Conservation (phyloP, 2,329 filamentous ascomycete species). For the Aaosphaeria arxii region DNA sequence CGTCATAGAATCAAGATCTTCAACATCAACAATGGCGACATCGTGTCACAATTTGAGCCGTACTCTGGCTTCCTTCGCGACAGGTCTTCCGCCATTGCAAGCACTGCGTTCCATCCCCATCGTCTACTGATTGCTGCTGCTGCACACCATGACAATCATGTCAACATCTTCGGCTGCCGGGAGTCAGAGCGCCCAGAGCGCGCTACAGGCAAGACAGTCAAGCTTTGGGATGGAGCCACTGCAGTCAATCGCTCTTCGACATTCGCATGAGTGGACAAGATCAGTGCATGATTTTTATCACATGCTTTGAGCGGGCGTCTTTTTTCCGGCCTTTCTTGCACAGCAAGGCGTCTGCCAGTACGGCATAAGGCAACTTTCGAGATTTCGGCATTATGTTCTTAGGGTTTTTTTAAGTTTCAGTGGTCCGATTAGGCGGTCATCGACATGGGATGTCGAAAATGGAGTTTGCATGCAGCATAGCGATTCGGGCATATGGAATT, state of each 20-base stretch:
- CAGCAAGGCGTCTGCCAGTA: neutral
- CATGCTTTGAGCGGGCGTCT: too few species aligned
- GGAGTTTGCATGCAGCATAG: neutral
- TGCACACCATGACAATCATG: conserved; percentile 80
- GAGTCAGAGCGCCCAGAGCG: conserved; percentile 19
- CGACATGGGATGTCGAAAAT: too few species aligned
- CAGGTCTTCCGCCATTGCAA: conserved; percentile 76
- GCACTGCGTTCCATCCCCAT: conserved; percentile 94
- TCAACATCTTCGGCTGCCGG: conserved; percentile 72
- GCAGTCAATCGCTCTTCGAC: conserved; percentile 11
- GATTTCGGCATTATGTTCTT: too few species aligned
- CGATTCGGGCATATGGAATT: neutral
- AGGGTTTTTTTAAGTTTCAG: neutral
- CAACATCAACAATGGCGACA: conserved; percentile 72
- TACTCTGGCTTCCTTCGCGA: conserved; percentile 86
- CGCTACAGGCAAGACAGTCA: conserved; percentile 20
- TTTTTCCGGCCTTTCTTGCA: neutral
- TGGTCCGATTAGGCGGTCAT: neutral
- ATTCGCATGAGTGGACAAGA: conserved; percentile 3
- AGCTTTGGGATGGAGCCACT: conserved; percentile 28
- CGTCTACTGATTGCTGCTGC: conserved; percentile 86
- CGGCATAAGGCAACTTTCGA: too few species aligned
- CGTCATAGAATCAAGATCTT: conserved; percentile 87
- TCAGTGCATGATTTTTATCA: neutral
- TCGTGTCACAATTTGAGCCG: conserved; percentile 81